Evolutionary conservation across 2,329 filamentous ascomycete genomes (phyloP).

Genomic region (Colletotrichum orbiculare): DNA sequence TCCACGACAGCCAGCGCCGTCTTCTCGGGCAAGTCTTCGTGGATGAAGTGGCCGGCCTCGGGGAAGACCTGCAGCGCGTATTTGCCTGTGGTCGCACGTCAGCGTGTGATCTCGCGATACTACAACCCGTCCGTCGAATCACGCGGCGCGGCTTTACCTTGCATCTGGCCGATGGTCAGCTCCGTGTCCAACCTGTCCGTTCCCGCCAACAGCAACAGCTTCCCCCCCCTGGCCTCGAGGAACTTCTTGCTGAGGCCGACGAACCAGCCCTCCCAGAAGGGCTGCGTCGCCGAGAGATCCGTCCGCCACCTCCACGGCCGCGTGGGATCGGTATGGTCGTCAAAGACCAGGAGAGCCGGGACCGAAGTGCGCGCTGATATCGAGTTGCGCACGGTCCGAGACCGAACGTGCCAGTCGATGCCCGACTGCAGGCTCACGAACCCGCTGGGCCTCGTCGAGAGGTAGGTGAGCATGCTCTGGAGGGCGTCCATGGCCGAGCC

Average conservation of each 20-base stretch:
- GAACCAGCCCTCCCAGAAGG: constrained; percentile 97
- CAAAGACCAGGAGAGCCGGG: constrained; percentile 75
- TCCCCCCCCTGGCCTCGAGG: constrained; percentile 81
- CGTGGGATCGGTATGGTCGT: constrained; percentile 48
- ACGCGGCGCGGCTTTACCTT: constrained; percentile 65
- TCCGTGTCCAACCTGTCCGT: constrained; percentile 93
- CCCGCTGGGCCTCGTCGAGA: constrained; percentile 80
- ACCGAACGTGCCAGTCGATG: constrained; percentile 94
- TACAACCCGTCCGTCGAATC: too few species aligned
- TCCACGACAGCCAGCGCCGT: constrained; percentile 87
- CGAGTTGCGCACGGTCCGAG: constrained; percentile 85
- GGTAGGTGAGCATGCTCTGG: constrained; percentile 92
- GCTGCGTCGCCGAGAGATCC: constrained; percentile 82
- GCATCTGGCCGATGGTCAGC: constrained; percentile 96
- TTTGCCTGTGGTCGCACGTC: constrained; percentile 68
- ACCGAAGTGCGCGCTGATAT: constrained; percentile 89
- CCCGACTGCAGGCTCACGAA: constrained; percentile 83
- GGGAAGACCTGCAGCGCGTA: constrained; percentile 96
- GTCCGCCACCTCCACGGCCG: constrained; percentile 86
- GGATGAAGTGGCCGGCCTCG: constrained; percentile 95
- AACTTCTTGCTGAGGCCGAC: constrained; percentile 89
- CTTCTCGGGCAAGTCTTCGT: constrained; percentile 93
- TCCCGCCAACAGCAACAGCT: constrained; percentile 85
- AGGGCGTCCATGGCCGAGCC: constrained; percentile 95
- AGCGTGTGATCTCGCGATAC: too few species aligned